Conservation (phyloP, 176 grass and related monocot genomes). For the Coix lacrymajobi region DNA sequence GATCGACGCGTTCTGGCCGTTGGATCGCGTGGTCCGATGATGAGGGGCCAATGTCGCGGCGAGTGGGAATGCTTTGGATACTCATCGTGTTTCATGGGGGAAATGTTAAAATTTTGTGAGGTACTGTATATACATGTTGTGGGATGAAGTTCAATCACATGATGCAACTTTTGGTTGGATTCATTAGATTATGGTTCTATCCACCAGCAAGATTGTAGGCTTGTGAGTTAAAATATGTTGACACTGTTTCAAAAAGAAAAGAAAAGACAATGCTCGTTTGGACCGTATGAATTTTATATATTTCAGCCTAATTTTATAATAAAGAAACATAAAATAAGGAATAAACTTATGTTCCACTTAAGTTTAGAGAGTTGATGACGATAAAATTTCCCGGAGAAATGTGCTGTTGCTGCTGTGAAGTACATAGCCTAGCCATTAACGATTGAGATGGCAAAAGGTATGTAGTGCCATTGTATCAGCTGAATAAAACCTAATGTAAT, state of each 20-base stretch:
- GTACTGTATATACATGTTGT: not conserved
- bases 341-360: no score
- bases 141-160: not conserved
- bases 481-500: no score
- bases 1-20: not conserved
- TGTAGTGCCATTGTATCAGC: no score
- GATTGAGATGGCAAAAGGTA: no score
- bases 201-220: not conserved
- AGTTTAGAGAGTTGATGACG: no score
- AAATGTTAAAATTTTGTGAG: not conserved
- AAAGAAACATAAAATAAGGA: no score
- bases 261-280: not conserved
- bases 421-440: not conserved
- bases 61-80: constrained; percentile 22
- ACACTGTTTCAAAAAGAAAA: not conserved
- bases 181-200: not conserved
- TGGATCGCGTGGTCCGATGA: not conserved
- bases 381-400: not conserved
- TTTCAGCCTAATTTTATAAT: no score
- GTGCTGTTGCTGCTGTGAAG: not conserved
- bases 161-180: not conserved
- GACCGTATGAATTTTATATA: no score
- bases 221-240: not conserved
- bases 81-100: not conserved
- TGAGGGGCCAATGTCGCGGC: not conserved